Base-by-base conservation (phyloP, 208 protist genomes). In the Wallacemonas rigidus region DNA sequence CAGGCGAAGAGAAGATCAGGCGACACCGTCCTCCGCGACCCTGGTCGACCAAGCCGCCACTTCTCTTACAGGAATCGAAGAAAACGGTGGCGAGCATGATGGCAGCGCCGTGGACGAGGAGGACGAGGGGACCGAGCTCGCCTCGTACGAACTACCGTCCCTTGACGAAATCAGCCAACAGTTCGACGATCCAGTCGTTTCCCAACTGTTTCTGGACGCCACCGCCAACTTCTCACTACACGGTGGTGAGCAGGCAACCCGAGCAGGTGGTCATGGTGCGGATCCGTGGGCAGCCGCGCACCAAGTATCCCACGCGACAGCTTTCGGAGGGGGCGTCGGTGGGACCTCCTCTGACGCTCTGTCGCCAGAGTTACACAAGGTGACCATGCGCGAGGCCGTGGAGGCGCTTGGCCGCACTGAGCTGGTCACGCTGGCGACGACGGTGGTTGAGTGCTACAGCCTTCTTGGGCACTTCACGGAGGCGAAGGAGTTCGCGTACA, bases 401-500 rank as follows among this genome's bases (percentile, higher is more conserved):
- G 67, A 67, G 17, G 82, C 84, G 38, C 77, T 97, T 41, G 90
- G 90, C 40, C 74, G 80, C 11, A 68, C 50, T 7, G 87, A 83
- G 50, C 82, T 97, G 58, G 71, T 97, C 15, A 67, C 78, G 3
- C 88, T 97, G 38, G 87, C 90, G 36, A 86, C 87, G 15, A 85
- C 79, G 58, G 79, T 97, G 7, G 87, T 95, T 57, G 86, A 93
- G 38, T 89, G 88, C 77, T 97, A 97, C 79, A 89, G 81, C 56
- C 83, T 80, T 1, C 77, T 97, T 45, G 90, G 88, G n/a, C 79
- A 89, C 79, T 92, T 93, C 76, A 87, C 82, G 5, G 89, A 97
- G 74, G 92, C 92, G 26, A 93, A 94, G 67, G 88, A 97, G 79
- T 97, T 97, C 69, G 92, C 89, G 55, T 88, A 86, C 65, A 64